Evolutionary conservation across 1,284 basidiomycete species (phyloP).

Genomic region (Cryptococcus wingfieldii): DNA sequence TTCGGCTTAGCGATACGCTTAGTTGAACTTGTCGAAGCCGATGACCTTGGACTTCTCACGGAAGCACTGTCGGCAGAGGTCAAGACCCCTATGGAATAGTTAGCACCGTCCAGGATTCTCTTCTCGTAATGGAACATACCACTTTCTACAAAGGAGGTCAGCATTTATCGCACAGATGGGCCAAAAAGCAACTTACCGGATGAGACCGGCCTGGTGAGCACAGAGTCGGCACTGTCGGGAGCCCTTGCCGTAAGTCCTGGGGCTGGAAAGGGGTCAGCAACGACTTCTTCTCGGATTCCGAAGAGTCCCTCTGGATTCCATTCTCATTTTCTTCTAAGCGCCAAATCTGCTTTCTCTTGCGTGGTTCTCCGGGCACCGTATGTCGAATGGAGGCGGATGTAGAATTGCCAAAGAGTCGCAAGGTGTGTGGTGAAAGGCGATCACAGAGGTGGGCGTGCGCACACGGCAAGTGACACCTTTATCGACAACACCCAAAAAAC

Average conservation of each 20-base stretch:
- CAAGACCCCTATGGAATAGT: constrained; percentile 59
- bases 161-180: neutral
- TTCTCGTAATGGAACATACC: constrained; percentile 22
- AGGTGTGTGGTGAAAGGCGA: too few species aligned
- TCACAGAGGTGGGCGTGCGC: neutral
- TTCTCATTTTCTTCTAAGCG: neutral
- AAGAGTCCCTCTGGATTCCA: neutral
- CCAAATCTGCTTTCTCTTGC: neutral
- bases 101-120: neutral
- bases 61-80: constrained; percentile 98
- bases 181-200: constrained; percentile 53
- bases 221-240: constrained; percentile 94
- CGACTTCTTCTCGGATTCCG: neutral
- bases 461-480: neutral
- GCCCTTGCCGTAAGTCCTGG: constrained; percentile 92
- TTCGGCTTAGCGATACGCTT: constrained; percentile 9
- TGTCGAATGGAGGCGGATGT: neutral
- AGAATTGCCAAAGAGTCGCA: too few species aligned
- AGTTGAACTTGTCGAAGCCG: constrained; percentile 72
- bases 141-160: constrained; percentile 30
- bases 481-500: neutral
- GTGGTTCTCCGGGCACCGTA: neutral
- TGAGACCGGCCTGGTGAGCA: constrained; percentile 92
- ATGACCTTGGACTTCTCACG: constrained; percentile 87
- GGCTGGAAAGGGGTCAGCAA: constrained; percentile 50